phyloP scores from a whole-genome alignment of 169 alveolate species.

The Theileria orientalis region DNA sequence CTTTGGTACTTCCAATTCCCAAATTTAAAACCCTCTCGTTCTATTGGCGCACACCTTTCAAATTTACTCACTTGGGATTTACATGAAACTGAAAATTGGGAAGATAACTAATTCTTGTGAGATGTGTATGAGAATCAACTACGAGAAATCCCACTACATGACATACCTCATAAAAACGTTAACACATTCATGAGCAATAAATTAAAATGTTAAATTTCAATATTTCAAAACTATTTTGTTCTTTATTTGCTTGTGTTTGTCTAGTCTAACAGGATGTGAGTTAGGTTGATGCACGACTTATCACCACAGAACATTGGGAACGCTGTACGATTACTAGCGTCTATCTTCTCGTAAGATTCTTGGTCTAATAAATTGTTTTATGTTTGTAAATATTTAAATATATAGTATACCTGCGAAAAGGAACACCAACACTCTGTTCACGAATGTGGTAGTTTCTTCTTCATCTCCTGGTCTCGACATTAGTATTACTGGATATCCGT shows the following conservation, averaged over 20 bases:
- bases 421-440: conserved; percentile 85
- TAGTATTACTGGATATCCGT: conserved; percentile 83
- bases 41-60: conserved; percentile 3
- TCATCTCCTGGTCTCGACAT: conserved; percentile 81
- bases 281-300: conserved; percentile 83
- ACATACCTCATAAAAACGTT: conserved; percentile 4
- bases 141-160: neutral
- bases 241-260: neutral
- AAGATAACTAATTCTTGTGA: neutral
- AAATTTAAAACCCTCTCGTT: neutral
- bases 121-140: conserved; percentile 17
- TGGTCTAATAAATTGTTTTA: conserved; percentile 69
- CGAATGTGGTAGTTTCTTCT: conserved; percentile 82
- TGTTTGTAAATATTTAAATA: neutral
- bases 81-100: neutral
- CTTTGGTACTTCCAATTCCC: neutral
- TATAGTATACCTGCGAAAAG: conserved; percentile 80
- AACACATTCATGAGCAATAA: neutral
- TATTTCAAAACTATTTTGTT: neutral
- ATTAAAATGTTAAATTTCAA: conserved; percentile 2
- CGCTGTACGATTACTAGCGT: conserved; percentile 82
- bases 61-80: too few relatives aligned
- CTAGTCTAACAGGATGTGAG: conserved; percentile 74
- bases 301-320: conserved; percentile 87
- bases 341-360: conserved; percentile 84